These are phyloP conservation scores for Coniochaeta sp. DNA, from an alignment of 2,329 filamentous ascomycete genomes.

Conservation along the genomic window DNA sequence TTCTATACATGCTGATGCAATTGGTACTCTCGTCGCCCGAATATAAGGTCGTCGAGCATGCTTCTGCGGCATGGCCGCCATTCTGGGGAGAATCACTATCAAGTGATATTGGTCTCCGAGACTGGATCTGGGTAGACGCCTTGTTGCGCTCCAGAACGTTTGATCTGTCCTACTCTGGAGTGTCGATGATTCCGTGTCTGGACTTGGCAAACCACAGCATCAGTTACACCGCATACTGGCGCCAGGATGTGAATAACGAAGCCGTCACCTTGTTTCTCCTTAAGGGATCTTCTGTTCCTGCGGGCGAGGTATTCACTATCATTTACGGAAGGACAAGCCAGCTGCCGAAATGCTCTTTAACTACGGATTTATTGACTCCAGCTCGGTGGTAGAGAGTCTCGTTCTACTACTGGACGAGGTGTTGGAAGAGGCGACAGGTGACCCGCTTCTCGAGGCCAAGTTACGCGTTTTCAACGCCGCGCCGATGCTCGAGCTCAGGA, in stretches of 20 bases:
- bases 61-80: background rate
- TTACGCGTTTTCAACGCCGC: background rate
- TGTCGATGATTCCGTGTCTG: background rate
- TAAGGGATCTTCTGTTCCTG: background rate
- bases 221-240: background rate
- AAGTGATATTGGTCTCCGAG: background rate
- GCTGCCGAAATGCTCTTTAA: slow-evolving; percentile 1
- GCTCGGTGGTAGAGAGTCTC: background rate
- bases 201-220: background rate
- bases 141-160: background rate
- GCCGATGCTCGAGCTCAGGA: background rate
- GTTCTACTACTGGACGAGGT: background rate
- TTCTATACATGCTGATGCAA: background rate
- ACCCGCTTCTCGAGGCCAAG: background rate
- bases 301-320: background rate
- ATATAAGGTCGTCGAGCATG: no score
- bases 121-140: background rate
- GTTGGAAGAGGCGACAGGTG: background rate
- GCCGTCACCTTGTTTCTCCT: background rate
- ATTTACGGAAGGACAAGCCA: background rate
- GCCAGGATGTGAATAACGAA: background rate
- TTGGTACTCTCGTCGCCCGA: background rate
- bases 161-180: background rate
- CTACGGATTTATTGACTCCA: background rate
- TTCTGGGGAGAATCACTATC: no score